phyloP scores from a whole-genome alignment of 768 basidiomycete species.

The Daedalea quercina region DNA sequence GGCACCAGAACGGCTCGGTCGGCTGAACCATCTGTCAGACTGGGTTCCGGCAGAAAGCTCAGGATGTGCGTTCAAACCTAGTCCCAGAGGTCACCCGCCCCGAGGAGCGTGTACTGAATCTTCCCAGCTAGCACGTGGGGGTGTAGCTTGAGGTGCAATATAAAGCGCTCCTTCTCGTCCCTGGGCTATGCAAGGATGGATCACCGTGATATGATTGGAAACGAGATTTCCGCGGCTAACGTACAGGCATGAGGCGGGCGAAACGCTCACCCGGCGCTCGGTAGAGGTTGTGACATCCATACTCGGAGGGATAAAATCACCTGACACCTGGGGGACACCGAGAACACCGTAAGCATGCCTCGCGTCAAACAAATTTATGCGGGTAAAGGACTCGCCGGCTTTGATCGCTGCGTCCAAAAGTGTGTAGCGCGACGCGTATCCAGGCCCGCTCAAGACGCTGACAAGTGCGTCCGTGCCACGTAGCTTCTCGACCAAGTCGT shows the following conservation, averaged over 20 bases:
- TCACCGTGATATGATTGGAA: neutral
- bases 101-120: neutral
- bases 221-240: neutral
- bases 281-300: neutral
- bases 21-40: neutral
- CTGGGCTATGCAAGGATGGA: neutral
- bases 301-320: conserved; percentile 2
- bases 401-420: neutral
- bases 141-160: neutral
- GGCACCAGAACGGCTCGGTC: conserved; percentile 3
- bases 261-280: neutral
- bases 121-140: neutral
- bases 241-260: neutral
- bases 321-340: neutral
- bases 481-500: neutral
- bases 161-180: conserved; percentile 2
- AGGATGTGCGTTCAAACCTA: neutral
- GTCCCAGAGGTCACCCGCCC: neutral
- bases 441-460: neutral
- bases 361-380: neutral
- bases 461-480: neutral
- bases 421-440: neutral
- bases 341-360: neutral
- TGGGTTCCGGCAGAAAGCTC: neutral
- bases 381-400: neutral